These are phyloP conservation scores for Colletotrichum trifolii DNA, from an alignment of 2,329 filamentous ascomycete species.

Conservation along the genomic window DNA sequence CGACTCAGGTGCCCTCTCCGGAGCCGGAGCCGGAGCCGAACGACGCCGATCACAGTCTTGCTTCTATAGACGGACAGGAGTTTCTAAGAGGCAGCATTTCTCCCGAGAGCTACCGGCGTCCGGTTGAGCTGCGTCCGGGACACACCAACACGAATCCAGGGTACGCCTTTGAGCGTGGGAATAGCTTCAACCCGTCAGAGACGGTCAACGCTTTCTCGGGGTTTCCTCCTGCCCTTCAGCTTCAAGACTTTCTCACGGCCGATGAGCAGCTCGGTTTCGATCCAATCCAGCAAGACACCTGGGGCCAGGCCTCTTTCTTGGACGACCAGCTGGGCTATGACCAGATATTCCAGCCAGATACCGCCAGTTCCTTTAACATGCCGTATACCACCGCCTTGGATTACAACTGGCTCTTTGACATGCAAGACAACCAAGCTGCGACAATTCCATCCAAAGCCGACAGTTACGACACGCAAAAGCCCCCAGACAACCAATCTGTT, in stretches of 20 bases:
- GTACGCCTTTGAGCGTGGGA: slow-evolving; percentile 8
- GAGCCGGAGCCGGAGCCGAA: slow-evolving; percentile 24
- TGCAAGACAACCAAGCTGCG: slow-evolving; percentile 47
- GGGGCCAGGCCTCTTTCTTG: slow-evolving; percentile 6
- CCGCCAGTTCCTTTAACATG: slow-evolving; percentile 73
- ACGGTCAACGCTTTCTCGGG: slow-evolving; percentile 11
- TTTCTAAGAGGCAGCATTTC: slow-evolving; percentile 1
- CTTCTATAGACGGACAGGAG: slow-evolving; percentile 1
- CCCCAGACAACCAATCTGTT: background rate
- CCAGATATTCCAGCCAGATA: slow-evolving; percentile 69
- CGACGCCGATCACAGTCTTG: slow-evolving; percentile 18
- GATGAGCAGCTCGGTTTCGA: slow-evolving; percentile 3
- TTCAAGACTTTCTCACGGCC: background rate
- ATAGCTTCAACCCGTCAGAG: background rate
- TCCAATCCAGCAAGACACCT: slow-evolving; percentile 8
- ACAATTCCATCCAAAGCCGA: background rate
- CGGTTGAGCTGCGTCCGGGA: slow-evolving; percentile 9
- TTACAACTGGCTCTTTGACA: slow-evolving; percentile 71
- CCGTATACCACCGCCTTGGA: slow-evolving; percentile 72
- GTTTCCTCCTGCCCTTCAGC: slow-evolving; percentile 13
- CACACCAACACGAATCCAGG: background rate
- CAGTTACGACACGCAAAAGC: background rate
- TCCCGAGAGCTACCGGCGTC: slow-evolving; percentile 4
- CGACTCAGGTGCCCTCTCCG: slow-evolving; percentile 28
- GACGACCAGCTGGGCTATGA: slow-evolving; percentile 51